Evolutionary conservation across 169 alveolate genomes (phyloP), one percentile per base, ranked within the genome.

Genomic region (Plasmodium ovale): DNA sequence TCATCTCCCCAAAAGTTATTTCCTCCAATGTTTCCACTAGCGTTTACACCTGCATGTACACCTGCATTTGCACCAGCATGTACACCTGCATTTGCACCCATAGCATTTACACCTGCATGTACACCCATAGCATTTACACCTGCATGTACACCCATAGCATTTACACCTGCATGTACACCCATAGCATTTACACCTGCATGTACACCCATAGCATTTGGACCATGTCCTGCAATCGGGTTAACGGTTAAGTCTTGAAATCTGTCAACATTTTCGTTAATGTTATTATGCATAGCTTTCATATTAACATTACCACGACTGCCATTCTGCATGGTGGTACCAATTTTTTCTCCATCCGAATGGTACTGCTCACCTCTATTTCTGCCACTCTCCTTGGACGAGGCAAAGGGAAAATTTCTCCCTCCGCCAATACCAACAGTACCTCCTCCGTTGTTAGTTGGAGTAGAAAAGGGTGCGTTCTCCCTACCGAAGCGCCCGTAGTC

Each of bases 291-390:
- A 0, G 62, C 12, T 35, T 44, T 69, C 47, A 69, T 69, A 44
- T 65, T 65, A 65, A 37, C n/a, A n/a, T n/a, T n/a, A n/a, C n/a
- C n/a, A n/a, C n/a, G 27, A 33, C 59, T 54, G 31, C 31, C 62
- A 19, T 54, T 25, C 59, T 59, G 25, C 9, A 39, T n/a, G 3
- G 25, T 35, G 9, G 5, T 6, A 25, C 3, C n/a, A 1, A 53
- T 31, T n/a, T 60, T 77, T 14, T 39, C 47, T 10, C 12, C 71
- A 51, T 27, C 19, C 21, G n/a, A 27, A 19, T 25, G 51, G 47
- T 56, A 44, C 33, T 29, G 23, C 10, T 62, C 72, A 62, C n/a
- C 3, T 1, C 33, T 62, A 31, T 14, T 62, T 1, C 33, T 29
- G 33, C 21, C 21, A 56, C 29, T 56, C 2, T n/a, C n/a, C n/a